Evolutionary conservation across 495 filamentous ascomycete species (phyloP).

Genomic region (Xylaria acuta): DNA sequence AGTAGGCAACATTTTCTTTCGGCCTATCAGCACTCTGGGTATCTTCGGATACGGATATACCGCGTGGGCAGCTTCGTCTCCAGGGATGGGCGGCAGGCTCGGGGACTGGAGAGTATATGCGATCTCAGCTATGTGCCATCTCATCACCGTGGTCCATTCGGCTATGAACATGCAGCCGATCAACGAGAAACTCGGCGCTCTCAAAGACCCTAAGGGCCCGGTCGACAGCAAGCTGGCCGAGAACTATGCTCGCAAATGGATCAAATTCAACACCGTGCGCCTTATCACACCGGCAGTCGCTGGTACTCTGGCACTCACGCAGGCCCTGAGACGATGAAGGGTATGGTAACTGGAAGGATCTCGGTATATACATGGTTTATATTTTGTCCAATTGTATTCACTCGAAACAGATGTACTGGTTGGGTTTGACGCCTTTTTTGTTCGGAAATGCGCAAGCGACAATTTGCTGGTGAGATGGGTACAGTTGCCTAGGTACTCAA

Average conservation of each 20-base stretch:
- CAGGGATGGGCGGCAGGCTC: slow-evolving; percentile 27
- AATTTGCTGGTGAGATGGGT: background rate
- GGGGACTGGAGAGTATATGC: slow-evolving; percentile 52
- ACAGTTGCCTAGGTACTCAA: background rate
- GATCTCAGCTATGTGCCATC: slow-evolving; percentile 46
- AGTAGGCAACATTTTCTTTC: slow-evolving; percentile 56
- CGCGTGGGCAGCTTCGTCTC: slow-evolving; percentile 35
- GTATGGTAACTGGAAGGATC: background rate
- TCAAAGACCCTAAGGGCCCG: slow-evolving; percentile 38
- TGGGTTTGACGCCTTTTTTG: background rate
- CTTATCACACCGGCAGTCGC: slow-evolving; percentile 50
- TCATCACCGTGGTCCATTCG: slow-evolving; percentile 53
- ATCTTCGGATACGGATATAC: slow-evolving; percentile 54
- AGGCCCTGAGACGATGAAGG: slow-evolving; percentile 35
- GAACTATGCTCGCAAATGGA: slow-evolving; percentile 47
- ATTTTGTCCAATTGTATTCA: background rate
- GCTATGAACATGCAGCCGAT: slow-evolving; percentile 59
- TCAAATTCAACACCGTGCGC: slow-evolving; percentile 44
- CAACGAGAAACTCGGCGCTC: slow-evolving; percentile 52
- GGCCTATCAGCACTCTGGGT: slow-evolving; percentile 55
- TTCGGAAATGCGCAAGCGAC: too few species aligned
- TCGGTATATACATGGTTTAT: background rate
- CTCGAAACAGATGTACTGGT: background rate
- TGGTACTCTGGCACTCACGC: slow-evolving; percentile 46
- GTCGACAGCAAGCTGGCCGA: slow-evolving; percentile 44